Evolutionary conservation across 306 rosid species (phyloP), one percentile per base, ranked within the genome.

Genomic region (Vigna nakashimae): DNA sequence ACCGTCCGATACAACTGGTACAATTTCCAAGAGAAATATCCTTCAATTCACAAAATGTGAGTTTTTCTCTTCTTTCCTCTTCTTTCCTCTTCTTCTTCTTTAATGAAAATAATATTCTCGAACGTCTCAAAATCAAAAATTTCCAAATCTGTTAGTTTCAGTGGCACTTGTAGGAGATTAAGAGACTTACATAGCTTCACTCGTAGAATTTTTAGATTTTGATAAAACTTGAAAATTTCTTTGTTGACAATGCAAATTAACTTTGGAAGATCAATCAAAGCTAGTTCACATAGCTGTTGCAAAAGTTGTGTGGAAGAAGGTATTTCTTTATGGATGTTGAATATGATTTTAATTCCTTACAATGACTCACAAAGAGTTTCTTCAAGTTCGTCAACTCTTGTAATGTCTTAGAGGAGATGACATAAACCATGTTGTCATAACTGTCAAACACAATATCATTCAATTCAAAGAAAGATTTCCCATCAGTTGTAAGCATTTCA

Each of bases 341-440:
- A 45, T 45, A 45, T 3, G 11, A 11, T 45, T 45, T 45, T 10
- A 45, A 45, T 45, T 45, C 49, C 49, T 45, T 45, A 11, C 15
- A 45, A 45, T 11, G 49, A 45, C 15, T 45, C 49, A 45, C 5
- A 45, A 3, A 30, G 38, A 84, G 63, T 68, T 30, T 79, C 65
- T 52, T 32, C 43, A 84, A 78, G 9, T 40, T 84, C 43, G 9
- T 24, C 55, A 9, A 49, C 17, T 55, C 46, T 49, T 36, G 11
- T 8, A 84, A 56, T 43, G 73, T 69, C 45, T n/a, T 8, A 48
- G 71, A 36, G 14, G 40, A 73, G 9, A 84, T 38, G 22, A 80
- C 51, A 5, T 45, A 55, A 7, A 22, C 34, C 15, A 84, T 13
- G 48, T 18, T 36, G 52, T n/a, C 11, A 30, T 82, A 75, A 6